These are phyloP conservation scores for Mrakia gelida DNA, from an alignment of 768 basidiomycete genomes.

Conservation along the genomic window DNA sequence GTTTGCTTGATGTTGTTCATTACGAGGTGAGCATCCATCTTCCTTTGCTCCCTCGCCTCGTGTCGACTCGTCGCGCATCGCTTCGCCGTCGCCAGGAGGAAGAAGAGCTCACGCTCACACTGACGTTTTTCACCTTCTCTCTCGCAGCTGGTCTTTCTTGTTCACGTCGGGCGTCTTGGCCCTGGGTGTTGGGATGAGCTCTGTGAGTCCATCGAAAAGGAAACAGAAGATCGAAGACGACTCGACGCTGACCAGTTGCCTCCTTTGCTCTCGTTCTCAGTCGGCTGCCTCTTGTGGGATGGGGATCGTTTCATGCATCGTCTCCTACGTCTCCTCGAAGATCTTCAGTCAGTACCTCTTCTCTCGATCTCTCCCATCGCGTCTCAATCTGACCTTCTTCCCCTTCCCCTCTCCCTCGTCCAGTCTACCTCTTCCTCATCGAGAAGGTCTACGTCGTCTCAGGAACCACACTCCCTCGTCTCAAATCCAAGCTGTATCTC, in stretches of 20 bases:
- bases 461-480: conserved; percentile 13
- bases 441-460: conserved; percentile 31
- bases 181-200: not conserved
- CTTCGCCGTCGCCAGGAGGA: not conserved
- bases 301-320: not conserved
- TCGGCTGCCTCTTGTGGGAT: not conserved
- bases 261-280: not conserved
- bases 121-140: not conserved
- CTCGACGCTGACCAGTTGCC: too few relatives aligned
- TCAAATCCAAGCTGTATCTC: conserved; percentile 19
- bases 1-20: conserved; percentile 21
- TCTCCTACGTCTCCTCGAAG: conserved; percentile 28
- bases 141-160: not conserved
- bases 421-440: conserved; percentile 28
- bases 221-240: too few relatives aligned
- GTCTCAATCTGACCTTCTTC: not conserved
- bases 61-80: not conserved
- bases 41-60: not conserved
- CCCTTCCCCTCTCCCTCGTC: not conserved
- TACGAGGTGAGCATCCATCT: conserved; percentile 1
- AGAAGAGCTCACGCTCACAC: not conserved
- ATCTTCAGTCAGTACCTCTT: conserved; percentile 4
- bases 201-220: not conserved
- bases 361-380: too few relatives aligned
- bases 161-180: not conserved